phyloP scores from a whole-genome alignment of 352 stramenopile species.

The Pythium insidiosum region DNA sequence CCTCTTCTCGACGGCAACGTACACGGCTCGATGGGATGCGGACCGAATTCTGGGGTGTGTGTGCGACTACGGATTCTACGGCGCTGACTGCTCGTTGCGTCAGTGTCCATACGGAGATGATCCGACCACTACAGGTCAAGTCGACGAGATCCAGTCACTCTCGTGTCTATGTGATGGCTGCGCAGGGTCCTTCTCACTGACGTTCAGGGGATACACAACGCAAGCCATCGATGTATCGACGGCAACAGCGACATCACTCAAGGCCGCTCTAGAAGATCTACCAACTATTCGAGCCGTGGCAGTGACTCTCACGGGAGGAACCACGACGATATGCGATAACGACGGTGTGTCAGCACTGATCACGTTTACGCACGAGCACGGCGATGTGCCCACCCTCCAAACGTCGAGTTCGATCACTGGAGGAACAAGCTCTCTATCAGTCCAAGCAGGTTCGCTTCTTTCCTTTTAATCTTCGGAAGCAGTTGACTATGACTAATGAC shows the following conservation, averaged over 20 bases:
- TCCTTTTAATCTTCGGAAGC: too few species aligned
- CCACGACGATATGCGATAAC: slow-evolving; percentile 28
- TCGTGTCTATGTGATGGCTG: slow-evolving; percentile 55
- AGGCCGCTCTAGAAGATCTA: slow-evolving; percentile 38
- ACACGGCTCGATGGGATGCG: slow-evolving; percentile 74
- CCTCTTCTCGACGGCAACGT: slow-evolving; percentile 43
- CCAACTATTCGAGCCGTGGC: slow-evolving; percentile 38
- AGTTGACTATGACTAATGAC: too few species aligned
- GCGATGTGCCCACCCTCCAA: slow-evolving; percentile 38
- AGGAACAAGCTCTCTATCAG: slow-evolving; percentile 22
- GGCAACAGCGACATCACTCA: slow-evolving; percentile 35
- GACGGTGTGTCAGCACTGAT: slow-evolving; percentile 50
- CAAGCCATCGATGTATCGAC: slow-evolving; percentile 24
- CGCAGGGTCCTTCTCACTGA: slow-evolving; percentile 53
- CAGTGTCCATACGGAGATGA: slow-evolving; percentile 87
- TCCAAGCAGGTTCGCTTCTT: too few species aligned
- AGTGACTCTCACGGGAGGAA: slow-evolving; percentile 37
- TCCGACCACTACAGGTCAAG: slow-evolving; percentile 58
- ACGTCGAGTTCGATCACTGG: slow-evolving; percentile 19
- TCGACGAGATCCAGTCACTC: slow-evolving; percentile 75
- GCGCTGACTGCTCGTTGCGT: slow-evolving; percentile 76
- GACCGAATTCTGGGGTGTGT: slow-evolving; percentile 79
- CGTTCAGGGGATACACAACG: slow-evolving; percentile 46
- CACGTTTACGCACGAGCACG: slow-evolving; percentile 65
- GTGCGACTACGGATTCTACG: slow-evolving; percentile 86